Base-by-base conservation (phyloP, 352 stramenopile species). In the Pythium pyrilobum region DNA sequence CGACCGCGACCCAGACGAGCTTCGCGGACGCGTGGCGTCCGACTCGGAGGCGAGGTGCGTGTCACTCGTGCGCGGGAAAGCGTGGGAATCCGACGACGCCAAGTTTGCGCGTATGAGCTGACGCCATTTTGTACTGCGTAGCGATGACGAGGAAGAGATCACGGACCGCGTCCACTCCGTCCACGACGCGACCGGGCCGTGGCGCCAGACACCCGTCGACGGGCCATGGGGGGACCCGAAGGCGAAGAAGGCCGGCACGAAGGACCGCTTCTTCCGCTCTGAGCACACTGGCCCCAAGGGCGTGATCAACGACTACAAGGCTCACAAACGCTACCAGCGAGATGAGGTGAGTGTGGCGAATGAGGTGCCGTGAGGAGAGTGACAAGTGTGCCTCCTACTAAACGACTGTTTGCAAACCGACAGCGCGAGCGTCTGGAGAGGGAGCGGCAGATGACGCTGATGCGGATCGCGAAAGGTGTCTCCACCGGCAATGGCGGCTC, bases 291-390 rank as follows among this genome's bases (percentile, higher is more conserved):
- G 83, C 0, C 83, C 83, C 8, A 93, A 93, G 62, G 83, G 83
- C 23, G 83, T 93, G 34, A 66, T 90, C 38, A 86, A 76, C 37
- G 83, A 93, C 69, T 90, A 87, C 71, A 88, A 89, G 59, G 72
- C 74, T 13, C 71, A 93, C 63, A 92, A 89, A 47, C 71, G 69
- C 29, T 59, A 81, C 47, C 71, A 77, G 32, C 58, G 53, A 9
- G 52, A 89, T 29, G 74, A 93, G 66, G 75, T 86, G 10, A 0
- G 40, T 8, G 13, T 12, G 21, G 11, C 24, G 36, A 24, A 24
- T 7, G 21, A 5, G 36, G 36, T 9, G 7, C 24, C 24, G 38
- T 12, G 5, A 43, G 18, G 4, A 8, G 10, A 3, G 3, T 32
- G 21, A 16, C 46, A 16, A n/a, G 43, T 15, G 53, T 20, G 48